Conservation (phyloP, 176 grass and related monocot species). For the Carex myosuroides region DNA sequence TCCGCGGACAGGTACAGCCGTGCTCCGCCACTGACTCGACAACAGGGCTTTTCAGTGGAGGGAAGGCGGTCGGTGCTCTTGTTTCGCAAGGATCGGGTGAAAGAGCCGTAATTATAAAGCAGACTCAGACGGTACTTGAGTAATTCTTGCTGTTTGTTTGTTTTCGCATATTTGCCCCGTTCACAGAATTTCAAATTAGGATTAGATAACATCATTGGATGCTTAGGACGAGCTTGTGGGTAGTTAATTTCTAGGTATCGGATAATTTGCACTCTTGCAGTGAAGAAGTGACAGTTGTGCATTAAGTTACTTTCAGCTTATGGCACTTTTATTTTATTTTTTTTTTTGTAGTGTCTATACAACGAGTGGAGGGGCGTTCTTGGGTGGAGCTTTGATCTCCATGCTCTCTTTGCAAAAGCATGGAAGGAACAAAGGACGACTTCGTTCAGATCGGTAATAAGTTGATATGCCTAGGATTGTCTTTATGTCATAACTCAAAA, state of each 20-base stretch:
- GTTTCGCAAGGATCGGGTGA: constrained; percentile 43
- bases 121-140: constrained; percentile 58
- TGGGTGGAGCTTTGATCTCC: constrained; percentile 87
- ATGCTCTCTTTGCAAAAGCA: constrained; percentile 66
- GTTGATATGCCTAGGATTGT: background rate
- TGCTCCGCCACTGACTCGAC: background rate
- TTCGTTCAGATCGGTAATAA: constrained; percentile 52
- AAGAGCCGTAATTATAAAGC: constrained; percentile 39
- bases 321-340: constrained; percentile 20
- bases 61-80: constrained; percentile 26
- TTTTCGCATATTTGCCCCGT: background rate
- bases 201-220: background rate
- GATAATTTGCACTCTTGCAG: background rate
- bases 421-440: constrained; percentile 67
- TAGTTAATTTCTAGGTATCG: background rate
- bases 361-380: constrained; percentile 94
- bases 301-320: background rate
- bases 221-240: background rate
- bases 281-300: background rate
- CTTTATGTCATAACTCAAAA: background rate
- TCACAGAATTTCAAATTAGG: constrained; percentile 7
- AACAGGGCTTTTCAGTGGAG: background rate
- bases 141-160: constrained; percentile 18
- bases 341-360: constrained; percentile 62
- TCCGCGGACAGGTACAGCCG: constrained; percentile 54